Percentiles rank a stretch among this genome's conserved stretches.
Evolutionary conservation across 768 basidiomycete species (phyloP).

Genomic region (Dentipellis sp.): DNA sequence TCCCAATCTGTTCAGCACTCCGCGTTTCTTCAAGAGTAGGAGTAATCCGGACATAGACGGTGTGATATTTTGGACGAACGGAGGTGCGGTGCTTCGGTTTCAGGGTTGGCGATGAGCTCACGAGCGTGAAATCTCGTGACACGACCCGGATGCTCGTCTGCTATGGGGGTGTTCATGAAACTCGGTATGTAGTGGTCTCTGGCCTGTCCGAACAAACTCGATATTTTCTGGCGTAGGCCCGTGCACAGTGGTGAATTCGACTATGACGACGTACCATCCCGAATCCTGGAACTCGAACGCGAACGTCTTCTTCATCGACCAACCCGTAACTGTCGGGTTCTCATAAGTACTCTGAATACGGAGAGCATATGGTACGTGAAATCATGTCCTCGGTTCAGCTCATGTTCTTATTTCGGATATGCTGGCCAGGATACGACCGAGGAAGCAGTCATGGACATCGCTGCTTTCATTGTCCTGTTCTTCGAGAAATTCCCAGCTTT

Average conservation of each 20-base stretch:
- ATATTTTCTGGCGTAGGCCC: conserved; percentile 28
- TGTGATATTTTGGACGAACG: conserved; percentile 29
- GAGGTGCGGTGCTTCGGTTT: conserved; percentile 15
- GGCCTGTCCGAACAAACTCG: conserved; percentile 13
- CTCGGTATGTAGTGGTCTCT: conserved; percentile 23
- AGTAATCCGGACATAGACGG: conserved; percentile 22
- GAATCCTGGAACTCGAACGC: conserved; percentile 64
- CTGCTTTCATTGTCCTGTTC: conserved; percentile 62
- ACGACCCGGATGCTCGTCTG: conserved; percentile 20
- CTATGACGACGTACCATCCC: conserved; percentile 40
- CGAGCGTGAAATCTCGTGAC: conserved; percentile 18
- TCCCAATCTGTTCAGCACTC: no score
- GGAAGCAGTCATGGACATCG: conserved; percentile 62
- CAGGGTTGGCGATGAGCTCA: conserved; percentile 25
- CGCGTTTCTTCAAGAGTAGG: conserved; percentile 52
- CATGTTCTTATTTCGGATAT: neutral
- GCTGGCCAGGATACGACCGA: conserved; percentile 44
- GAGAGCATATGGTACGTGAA: conserved; percentile 43
- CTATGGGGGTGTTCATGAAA: conserved; percentile 35
- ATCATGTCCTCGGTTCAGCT: no score
- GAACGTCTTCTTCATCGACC: conserved; percentile 41
- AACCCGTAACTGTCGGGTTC: conserved; percentile 28
- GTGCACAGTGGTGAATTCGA: conserved; percentile 46
- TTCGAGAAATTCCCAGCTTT: conserved; percentile 68
- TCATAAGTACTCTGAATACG: conserved; percentile 46